Evolutionary conservation across 2,329 filamentous ascomycete species (phyloP).

Genomic region (Aureobasidium melanogenum): DNA sequence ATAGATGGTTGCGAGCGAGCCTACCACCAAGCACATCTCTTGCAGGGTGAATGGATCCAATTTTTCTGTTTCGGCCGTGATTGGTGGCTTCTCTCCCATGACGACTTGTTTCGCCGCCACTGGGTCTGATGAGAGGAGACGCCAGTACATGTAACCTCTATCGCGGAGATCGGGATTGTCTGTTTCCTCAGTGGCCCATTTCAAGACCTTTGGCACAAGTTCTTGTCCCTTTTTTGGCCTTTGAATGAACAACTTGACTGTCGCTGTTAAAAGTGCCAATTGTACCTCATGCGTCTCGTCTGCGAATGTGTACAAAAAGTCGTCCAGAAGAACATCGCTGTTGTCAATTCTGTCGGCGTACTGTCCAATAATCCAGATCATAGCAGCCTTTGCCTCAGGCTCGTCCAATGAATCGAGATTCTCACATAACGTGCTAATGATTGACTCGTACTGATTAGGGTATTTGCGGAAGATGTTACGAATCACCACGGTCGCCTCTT

Average conservation of each 20-base stretch:
- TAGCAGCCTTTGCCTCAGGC: slow-evolving; percentile 93
- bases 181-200: slow-evolving; percentile 99
- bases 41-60: slow-evolving; percentile 85
- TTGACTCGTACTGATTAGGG: slow-evolving; percentile 95
- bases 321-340: slow-evolving; percentile 83
- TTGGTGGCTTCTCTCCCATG: slow-evolving; percentile 95
- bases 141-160: slow-evolving; percentile 99
- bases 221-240: slow-evolving; percentile 89
- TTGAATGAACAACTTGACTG: slow-evolving; percentile 96
- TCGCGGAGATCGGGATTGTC: slow-evolving; percentile 96
- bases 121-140: slow-evolving; percentile 85
- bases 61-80: slow-evolving; percentile 92
- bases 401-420: slow-evolving; percentile 95
- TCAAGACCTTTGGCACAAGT: slow-evolving; percentile 85
- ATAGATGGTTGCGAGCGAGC: slow-evolving; percentile 93
- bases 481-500: slow-evolving; percentile 97
- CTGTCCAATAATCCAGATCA: slow-evolving; percentile 99
- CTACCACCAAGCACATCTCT: slow-evolving; percentile 94
- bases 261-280: slow-evolving; percentile 85
- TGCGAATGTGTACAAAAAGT: slow-evolving; percentile 87
- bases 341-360: slow-evolving; percentile 98
- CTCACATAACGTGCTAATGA: slow-evolving; percentile 91
- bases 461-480: slow-evolving; percentile 99
- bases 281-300: slow-evolving; percentile 96
- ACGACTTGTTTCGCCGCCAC: slow-evolving; percentile 77